Conservation (phyloP, 192 early-diverging fungal species). For the Backusella mclennaniae region DNA sequence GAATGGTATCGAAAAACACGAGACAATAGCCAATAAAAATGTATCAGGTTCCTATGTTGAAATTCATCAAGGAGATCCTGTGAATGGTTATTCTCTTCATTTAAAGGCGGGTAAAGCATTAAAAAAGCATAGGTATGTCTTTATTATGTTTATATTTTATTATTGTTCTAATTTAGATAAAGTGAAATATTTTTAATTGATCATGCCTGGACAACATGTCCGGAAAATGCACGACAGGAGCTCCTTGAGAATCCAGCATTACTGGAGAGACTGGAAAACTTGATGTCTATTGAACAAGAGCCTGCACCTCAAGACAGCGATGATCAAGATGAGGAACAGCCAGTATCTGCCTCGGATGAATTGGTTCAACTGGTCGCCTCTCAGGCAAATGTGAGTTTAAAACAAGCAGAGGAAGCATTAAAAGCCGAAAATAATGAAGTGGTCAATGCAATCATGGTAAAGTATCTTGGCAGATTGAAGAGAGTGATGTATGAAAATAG, state of each 20-base stretch:
- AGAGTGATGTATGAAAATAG: no score
- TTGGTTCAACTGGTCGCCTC: constrained; percentile 56
- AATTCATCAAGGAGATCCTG: constrained; percentile 47
- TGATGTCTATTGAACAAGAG: constrained; percentile 57
- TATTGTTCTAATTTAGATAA: background rate
- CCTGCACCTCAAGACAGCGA: constrained; percentile 34
- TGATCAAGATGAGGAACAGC: constrained; percentile 38
- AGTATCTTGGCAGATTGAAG: background rate
- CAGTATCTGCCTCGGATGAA: constrained; percentile 10
- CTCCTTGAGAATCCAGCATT: constrained; percentile 52
- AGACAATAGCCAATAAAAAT: background rate
- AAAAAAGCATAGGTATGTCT: constrained; percentile 46
- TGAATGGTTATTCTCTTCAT: constrained; percentile 52
- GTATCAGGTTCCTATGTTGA: constrained; percentile 37
- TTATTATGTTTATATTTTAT: background rate
- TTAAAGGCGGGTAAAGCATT: constrained; percentile 41
- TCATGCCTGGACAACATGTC: constrained; percentile 71
- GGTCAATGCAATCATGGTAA: constrained; percentile 81
- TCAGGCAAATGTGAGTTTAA: constrained; percentile 70
- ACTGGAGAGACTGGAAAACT: constrained; percentile 59
- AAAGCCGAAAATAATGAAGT: constrained; percentile 85
- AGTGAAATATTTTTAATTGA: constrained; percentile 70
- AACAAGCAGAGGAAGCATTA: constrained; percentile 90
- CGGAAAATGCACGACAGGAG: constrained; percentile 51
- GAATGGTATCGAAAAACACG: background rate